Base-by-base conservation (phyloP, 768 basidiomycete species). In the Auricularia sp. region DNA sequence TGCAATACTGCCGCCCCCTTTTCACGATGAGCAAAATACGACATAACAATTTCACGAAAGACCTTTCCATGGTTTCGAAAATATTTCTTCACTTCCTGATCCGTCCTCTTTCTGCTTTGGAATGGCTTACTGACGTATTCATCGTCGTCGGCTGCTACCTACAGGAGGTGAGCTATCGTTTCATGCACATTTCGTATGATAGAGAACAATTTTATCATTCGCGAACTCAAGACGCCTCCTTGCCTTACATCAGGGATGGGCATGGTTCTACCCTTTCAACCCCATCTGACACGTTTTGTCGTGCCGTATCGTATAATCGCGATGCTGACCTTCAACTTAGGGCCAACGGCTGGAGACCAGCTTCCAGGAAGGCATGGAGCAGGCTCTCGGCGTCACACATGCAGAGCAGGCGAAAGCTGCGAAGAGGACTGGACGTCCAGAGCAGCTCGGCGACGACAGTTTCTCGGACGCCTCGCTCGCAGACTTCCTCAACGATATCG, bases 1-100 rank as follows among this genome's bases (percentile, higher is more conserved):
- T 29, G 59, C 53, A 59, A 60, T 64, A 43, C 70, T 62, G 39
- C 60, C 60, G 10, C 51, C 33, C 21, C 36, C 29, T 43, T 34
- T 58, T 1, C 39, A 76, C 72, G 66, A 66, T 66, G 66, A 66
- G 58, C 58, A 23, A 18, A 23, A 34, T 8, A 42, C 53, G 64
- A 66, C 66, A 66, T 66, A 65, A 64, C 66, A 83, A 81, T 72
- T 77, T 64, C 64, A 66, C 66, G 73, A 68, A 85, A 86, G 84
- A 86, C 77, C 75, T 70, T 79, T 72, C 61, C 63, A 61, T 86
- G 86, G 84, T 86, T 87, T 78, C 77, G 72, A 76, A 65, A 61
- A 16, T 33, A 56, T 60, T 68, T 72, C 84, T 87, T 84, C 84
- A 84, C 85, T 85, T 85, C 83, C 85, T 87, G 86, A 64, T 47